Evolutionary conservation across 768 basidiomycete species (phyloP), one percentile per base, ranked within the genome.

Genomic region (Xerocomellus intermedius): DNA sequence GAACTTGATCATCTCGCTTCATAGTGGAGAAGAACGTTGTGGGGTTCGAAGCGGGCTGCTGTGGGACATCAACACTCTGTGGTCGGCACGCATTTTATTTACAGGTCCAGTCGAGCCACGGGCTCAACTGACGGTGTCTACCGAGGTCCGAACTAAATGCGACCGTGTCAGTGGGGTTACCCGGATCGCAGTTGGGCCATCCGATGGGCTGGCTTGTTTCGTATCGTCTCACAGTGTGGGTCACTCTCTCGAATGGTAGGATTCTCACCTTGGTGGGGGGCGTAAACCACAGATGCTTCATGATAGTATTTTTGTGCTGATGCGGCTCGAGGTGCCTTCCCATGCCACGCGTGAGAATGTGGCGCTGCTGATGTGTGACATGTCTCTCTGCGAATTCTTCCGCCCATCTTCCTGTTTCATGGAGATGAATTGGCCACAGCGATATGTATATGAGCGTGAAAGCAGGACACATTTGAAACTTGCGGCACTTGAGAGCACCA

Each of bases 21-120:
- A 50, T 42, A 51, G 58, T 42, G 48, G 52, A 63, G 49, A 55
- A 58, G 65, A 66, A 61, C 67, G 61, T 57, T 55, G 57, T 45
- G 61, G 67, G 65, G 61, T 63, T 50, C 64, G 53, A 66, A 66
- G 47, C 44, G 22, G 38, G 38, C 14, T 44, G 26, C 36, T 57
- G 54, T 48, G 62, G 52, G 65, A 57, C 41, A 50, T 56, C n/a
- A 39, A 26, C 19, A 8, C 16, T 33, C 39, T 22, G 30, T 42
- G 42, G 51, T 38, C 41, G 47, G 32, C 38, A 46, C 32, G 21
- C 38, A 13, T n/a, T 42, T 58, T 44, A 35, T 61, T 51, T 55
- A 26, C 43, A 30, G 30, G 48, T 32, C 41, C 41, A 54, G 24
- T 12, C n/a, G 61, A 52, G 39, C 19, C 35, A 50, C 24, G 50